Percentiles rank a stretch among this genome's conserved stretches.
Evolutionary conservation across 2,329 filamentous ascomycete genomes (phyloP).

Genomic region (Neonectria magnoliae): DNA sequence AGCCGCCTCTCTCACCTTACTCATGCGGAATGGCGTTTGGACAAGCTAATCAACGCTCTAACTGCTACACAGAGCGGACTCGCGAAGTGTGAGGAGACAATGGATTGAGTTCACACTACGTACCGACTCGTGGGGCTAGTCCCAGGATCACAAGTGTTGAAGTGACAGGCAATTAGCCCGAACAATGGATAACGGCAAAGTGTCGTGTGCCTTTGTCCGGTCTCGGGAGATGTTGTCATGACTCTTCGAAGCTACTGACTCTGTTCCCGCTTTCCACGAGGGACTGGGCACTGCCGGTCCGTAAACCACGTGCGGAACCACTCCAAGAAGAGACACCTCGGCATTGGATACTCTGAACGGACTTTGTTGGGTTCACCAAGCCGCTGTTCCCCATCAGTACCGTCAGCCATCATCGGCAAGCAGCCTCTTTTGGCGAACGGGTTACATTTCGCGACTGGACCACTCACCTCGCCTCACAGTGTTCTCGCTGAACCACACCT

Average conservation of each 20-base stretch:
- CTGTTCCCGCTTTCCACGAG: neutral
- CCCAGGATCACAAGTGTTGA: neutral
- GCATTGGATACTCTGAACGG: neutral
- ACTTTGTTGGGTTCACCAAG: slow-evolving; percentile 12
- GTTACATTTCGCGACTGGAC: slow-evolving; percentile 17
- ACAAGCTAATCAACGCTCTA: neutral
- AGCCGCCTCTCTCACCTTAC: slow-evolving; percentile 18
- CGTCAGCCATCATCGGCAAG: slow-evolving; percentile 10
- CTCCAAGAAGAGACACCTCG: neutral
- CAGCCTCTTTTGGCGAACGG: slow-evolving; percentile 13
- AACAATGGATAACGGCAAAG: neutral
- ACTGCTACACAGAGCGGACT: neutral
- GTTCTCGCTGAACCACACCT: slow-evolving; percentile 13
- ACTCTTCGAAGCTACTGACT: slow-evolving; percentile 1
- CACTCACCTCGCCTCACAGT: neutral
- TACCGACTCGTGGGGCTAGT: slow-evolving; percentile 7
- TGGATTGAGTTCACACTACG: slow-evolving; percentile 21
- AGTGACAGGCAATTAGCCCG: neutral
- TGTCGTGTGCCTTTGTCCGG: slow-evolving; percentile 21
- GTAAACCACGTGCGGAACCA: slow-evolving; percentile 10
- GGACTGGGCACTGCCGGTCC: neutral
- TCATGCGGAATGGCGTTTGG: slow-evolving; percentile 22
- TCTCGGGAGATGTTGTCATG: slow-evolving; percentile 23
- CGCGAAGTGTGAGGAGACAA: slow-evolving; percentile 3
- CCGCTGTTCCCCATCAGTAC: slow-evolving; percentile 1